Conservation (phyloP, 2,329 filamentous ascomycete species). For the Penicillium frequentans region DNA sequence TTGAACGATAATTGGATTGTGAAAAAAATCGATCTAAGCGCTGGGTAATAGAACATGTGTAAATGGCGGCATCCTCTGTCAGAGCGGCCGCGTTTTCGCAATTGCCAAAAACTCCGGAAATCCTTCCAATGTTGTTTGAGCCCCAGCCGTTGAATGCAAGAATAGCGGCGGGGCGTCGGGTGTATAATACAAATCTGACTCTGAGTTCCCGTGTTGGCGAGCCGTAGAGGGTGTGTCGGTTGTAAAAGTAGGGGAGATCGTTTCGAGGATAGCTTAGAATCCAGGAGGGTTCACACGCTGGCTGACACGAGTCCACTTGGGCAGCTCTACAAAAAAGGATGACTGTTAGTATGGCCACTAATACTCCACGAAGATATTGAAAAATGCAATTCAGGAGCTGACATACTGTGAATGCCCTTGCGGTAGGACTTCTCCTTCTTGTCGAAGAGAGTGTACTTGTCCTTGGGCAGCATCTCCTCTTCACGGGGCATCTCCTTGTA, state of each 20-base stretch:
- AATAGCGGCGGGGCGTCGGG: conserved; percentile 8
- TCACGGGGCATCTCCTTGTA: conserved; percentile 95
- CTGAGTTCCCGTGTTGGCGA: conserved; percentile 1
- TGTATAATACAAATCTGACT: conserved; percentile 33
- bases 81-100: conserved; percentile 24
- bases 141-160: conserved; percentile 5
- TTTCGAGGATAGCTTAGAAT: conserved; percentile 60
- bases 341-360: not conserved
- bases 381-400: not conserved
- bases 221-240: conserved; percentile 2
- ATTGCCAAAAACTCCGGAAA: conserved; percentile 36
- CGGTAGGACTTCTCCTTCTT: conserved; percentile 92
- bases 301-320: conserved; percentile 93
- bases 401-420: conserved; percentile 96
- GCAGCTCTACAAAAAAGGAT: conserved; percentile 59
- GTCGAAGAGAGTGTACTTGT: conserved; percentile 98
- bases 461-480: conserved; percentile 89
- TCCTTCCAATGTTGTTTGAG: conserved; percentile 26
- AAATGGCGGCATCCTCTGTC: conserved; percentile 11
- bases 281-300: conserved; percentile 92
- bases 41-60: conserved; percentile 27
- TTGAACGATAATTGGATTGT: conserved; percentile 18
- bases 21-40: conserved; percentile 19
- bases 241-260: not conserved
- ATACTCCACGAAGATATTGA: not conserved